Evolutionary conservation across 768 basidiomycete genomes (phyloP).

Genomic region (Cystobasidium tubakii): DNA sequence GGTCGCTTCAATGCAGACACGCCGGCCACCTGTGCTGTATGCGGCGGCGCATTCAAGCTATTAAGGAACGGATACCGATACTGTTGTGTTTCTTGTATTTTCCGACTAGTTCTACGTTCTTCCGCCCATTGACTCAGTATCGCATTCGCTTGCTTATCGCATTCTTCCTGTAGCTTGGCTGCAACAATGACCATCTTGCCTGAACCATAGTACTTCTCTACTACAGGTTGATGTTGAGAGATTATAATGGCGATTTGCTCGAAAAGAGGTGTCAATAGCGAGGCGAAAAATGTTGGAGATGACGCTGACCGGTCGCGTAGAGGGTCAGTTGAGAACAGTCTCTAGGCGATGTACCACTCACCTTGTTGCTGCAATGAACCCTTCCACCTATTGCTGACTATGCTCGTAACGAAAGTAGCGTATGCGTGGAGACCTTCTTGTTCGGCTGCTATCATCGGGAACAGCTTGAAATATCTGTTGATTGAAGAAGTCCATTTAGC

Average conservation of each 20-base stretch:
- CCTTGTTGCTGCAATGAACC: constrained; percentile 38
- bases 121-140: constrained; percentile 84
- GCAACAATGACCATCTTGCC: constrained; percentile 74
- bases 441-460: constrained; percentile 92
- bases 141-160: constrained; percentile 71
- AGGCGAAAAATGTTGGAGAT: constrained; percentile 84
- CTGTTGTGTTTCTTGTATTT: constrained; percentile 46
- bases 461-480: constrained; percentile 92
- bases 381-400: constrained; percentile 39
- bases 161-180: constrained; percentile 67
- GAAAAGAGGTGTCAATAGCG: constrained; percentile 80
- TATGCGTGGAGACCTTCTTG: constrained; percentile 84
- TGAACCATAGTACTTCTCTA: constrained; percentile 92
- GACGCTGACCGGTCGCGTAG: constrained; percentile 76
- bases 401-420: constrained; percentile 72
- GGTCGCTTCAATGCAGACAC: constrained; percentile 35
- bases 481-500: too few relatives aligned
- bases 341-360: background rate
- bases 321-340: too few relatives aligned
- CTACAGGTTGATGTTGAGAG: constrained; percentile 93
- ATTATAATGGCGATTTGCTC: constrained; percentile 93
- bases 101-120: constrained; percentile 73
- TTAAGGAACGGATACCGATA: constrained; percentile 38
- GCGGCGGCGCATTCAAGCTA: background rate
- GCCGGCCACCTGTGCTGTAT: constrained; percentile 1